A percentile compares a stretch with the other conserved stretches of the same genome.
These are phyloP conservation scores for Fusarium goolgardi DNA, from an alignment of 2,329 filamentous ascomycete species.

Conservation along the genomic window DNA sequence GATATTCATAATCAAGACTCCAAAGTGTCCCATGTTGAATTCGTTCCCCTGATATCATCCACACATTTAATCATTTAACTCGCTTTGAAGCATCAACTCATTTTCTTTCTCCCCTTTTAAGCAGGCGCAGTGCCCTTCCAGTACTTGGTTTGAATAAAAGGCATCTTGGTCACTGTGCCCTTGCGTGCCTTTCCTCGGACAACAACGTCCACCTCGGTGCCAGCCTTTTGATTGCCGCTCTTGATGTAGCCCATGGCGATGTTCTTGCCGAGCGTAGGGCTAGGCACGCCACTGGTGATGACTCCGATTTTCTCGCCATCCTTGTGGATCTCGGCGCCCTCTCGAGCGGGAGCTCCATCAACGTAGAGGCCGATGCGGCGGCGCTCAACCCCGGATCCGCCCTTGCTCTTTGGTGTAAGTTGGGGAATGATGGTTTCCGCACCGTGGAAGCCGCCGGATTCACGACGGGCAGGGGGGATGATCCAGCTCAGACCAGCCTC, in stretches of 20 bases:
- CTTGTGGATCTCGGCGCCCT: conserved; percentile 82
- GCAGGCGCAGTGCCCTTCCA: conserved; percentile 52
- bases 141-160: conserved; percentile 85
- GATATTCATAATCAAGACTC: conserved; percentile 18
- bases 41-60: conserved; percentile 20
- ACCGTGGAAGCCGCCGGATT: conserved; percentile 82
- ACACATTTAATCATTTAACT: conserved; percentile 23
- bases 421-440: conserved; percentile 81
- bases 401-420: conserved; percentile 77
- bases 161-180: conserved; percentile 86
- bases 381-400: conserved; percentile 74
- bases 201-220: conserved; percentile 81
- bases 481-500: conserved; percentile 77
- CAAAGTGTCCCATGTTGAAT: conserved; percentile 36
- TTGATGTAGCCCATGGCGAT: conserved; percentile 96
- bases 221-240: conserved; percentile 83
- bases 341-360: conserved; percentile 87
- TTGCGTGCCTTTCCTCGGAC: conserved; percentile 81
- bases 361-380: conserved; percentile 85
- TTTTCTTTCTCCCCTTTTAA: conserved; percentile 3
- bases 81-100: conserved; percentile 22
- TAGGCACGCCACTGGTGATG: conserved; percentile 91
- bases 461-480: conserved; percentile 80
- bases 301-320: conserved; percentile 76
- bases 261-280: conserved; percentile 86